These are phyloP conservation scores for Acanthamoeba quina DNA, from an alignment of 208 protist genomes.

Conservation along the genomic window DNA sequence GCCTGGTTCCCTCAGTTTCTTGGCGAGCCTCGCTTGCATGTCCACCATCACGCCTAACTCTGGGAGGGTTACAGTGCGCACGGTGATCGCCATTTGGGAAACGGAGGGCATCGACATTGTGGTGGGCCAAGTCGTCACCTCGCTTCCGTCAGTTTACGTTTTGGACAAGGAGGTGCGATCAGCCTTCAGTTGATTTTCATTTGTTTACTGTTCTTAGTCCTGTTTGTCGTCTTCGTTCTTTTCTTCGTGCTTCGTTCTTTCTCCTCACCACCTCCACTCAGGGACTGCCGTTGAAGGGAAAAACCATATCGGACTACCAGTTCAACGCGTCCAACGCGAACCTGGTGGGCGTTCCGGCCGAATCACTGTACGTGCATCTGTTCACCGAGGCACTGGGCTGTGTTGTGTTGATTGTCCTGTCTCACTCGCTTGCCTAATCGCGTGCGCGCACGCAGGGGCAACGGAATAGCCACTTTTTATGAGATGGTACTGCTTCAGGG, in stretches of 20 bases:
- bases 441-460: not conserved
- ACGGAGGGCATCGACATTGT: constrained; percentile 21
- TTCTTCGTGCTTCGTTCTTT: no score
- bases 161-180: not conserved
- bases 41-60: no score
- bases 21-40: no score
- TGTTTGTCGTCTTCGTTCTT: not conserved
- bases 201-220: not conserved
- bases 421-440: no score
- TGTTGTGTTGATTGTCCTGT: not conserved
- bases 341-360: not conserved
- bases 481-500: not conserved
- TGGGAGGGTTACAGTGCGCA: not conserved
- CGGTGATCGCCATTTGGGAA: constrained; percentile 49
- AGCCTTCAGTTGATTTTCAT: not conserved
- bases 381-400: not conserved
- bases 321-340: not conserved
- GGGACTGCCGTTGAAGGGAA: constrained; percentile 1
- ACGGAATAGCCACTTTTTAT: constrained; percentile 28
- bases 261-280: not conserved
- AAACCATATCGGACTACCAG: not conserved
- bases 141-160: constrained; percentile 10
- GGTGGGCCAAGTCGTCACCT: not conserved
- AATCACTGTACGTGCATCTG: constrained; percentile 7
- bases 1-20: no score